phyloP scores from a whole-genome alignment of 2,329 filamentous ascomycete genomes.

The Triangularia setosa region DNA sequence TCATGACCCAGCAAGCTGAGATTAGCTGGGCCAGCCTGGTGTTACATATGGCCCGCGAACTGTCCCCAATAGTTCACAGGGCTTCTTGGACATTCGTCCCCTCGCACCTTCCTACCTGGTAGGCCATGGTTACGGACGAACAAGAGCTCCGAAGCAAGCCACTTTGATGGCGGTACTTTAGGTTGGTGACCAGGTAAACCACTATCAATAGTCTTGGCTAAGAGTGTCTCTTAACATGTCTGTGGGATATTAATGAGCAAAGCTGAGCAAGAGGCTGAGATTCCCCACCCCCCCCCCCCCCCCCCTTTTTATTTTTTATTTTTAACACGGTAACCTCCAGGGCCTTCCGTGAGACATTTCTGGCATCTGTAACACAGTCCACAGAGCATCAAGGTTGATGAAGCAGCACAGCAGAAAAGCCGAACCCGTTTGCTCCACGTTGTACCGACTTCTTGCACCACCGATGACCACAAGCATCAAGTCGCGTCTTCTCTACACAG shows the following conservation, averaged over 20 bases:
- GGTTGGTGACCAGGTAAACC: background rate
- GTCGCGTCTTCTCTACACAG: background rate
- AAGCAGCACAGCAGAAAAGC: background rate
- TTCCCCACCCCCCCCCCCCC: too few species aligned
- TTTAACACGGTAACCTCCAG: background rate
- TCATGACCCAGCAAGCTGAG: background rate
- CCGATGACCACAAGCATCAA: background rate
- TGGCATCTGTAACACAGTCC: background rate
- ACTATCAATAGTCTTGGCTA: background rate
- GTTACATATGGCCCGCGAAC: background rate
- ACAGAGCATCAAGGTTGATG: background rate
- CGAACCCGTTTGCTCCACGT: background rate
- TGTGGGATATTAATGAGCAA: background rate
- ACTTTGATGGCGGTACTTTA: background rate
- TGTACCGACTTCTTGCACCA: background rate
- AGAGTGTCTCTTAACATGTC: background rate
- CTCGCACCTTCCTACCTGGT: background rate
- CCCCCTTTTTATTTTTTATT: too few species aligned
- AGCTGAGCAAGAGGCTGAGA: background rate
- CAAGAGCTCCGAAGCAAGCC: background rate
- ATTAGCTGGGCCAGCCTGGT: background rate
- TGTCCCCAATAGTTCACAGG: background rate
- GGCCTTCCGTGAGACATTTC: background rate
- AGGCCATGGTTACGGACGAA: background rate
- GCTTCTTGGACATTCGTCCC: background rate